Evolutionary conservation across 2,329 filamentous ascomycete species (phyloP), one percentile per base, ranked within the genome.

Genomic region (Pezicula carpinea): DNA sequence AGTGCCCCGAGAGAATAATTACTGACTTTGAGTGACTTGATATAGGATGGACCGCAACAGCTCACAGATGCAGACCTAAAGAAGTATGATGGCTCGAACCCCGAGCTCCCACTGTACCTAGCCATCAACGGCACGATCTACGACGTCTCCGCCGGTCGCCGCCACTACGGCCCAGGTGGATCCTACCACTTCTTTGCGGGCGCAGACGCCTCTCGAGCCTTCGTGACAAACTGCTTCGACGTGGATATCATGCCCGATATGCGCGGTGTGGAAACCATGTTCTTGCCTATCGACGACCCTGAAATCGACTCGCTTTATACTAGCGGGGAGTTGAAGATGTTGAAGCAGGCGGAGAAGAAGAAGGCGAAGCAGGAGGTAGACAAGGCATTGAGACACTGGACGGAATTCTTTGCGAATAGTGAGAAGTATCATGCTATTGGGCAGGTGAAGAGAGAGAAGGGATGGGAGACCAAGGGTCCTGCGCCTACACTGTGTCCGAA

Each of bases 171-270:
- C 1, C 85, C 91, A 0, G 90, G 89, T 22, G 93, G 91, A 4
- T 82, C 82, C 32, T 99, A 99, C 74, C 77, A 83, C 60, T 84
- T 86, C 69, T 96, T 99, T 66, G 81, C 90, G 0, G 93, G 92
- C 51, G 77, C 77, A 52, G 93, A 99, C 68, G 91, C 92, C 29
- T 82, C 87, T 13, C 85, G 93, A 41, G 89, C 85, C 17, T 99
- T 90, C 67, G 83, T 99, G 8, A 97, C 93, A 2, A 89, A 89
- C 15, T 99, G 93, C 67, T 99, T 99, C 70, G 72, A 80, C 33
- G 54, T 48, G 7, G 93, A 99, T 72, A 74, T 83, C 26, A 93
- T 84, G 2, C 77, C 87, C 3, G 93, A 99, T 69, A 71, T 96
- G 65, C 80, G 87, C 51, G 93, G 93, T 39, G 85, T 89, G 4